phyloP scores from a whole-genome alignment of 2,329 filamentous ascomycete genomes.

The Botrytis paeoniae region DNA sequence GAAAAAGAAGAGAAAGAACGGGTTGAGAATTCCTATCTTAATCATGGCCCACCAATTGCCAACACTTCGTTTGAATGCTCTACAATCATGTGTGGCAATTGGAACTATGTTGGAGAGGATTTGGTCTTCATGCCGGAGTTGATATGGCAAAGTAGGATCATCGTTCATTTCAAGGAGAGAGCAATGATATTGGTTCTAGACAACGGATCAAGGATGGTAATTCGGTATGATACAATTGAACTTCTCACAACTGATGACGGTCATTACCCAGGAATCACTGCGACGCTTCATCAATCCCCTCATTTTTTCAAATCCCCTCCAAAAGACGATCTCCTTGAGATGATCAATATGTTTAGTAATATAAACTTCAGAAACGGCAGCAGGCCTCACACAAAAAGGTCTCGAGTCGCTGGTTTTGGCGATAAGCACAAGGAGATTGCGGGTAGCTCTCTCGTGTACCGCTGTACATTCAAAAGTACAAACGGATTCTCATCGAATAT shows the following conservation, averaged over 20 bases:
- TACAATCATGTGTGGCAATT: conserved; percentile 44
- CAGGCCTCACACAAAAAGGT: conserved; percentile 26
- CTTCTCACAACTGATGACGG: conserved; percentile 44
- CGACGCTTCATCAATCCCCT: conserved; percentile 53
- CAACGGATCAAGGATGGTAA: conserved; percentile 49
- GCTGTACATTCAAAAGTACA: conserved; percentile 36
- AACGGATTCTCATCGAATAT: conserved; percentile 29
- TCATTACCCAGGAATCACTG: conserved; percentile 42
- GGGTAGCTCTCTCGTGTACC: conserved; percentile 51
- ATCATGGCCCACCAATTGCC: conserved; percentile 23
- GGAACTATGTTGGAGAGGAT: conserved; percentile 41
- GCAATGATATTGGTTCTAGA: conserved; percentile 42
- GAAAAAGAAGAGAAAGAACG: conserved; percentile 27
- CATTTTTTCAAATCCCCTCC: conserved; percentile 43
- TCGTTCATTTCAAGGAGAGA: conserved; percentile 39
- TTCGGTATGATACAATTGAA: conserved; percentile 21
- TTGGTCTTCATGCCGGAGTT: conserved; percentile 44
- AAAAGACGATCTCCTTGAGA: conserved; percentile 17
- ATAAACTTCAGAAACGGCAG: conserved; percentile 13
- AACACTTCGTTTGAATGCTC: conserved; percentile 36
- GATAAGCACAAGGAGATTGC: conserved; percentile 40
- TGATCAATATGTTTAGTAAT: conserved; percentile 2
- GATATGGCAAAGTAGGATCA: conserved; percentile 42
- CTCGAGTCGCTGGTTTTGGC: conserved; percentile 39
- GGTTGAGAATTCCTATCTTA: neutral